A percentile compares a stretch with the other conserved stretches of the same genome.
Evolutionary conservation across 2,329 filamentous ascomycete species (phyloP).

Genomic region (Colletotrichum sp.): DNA sequence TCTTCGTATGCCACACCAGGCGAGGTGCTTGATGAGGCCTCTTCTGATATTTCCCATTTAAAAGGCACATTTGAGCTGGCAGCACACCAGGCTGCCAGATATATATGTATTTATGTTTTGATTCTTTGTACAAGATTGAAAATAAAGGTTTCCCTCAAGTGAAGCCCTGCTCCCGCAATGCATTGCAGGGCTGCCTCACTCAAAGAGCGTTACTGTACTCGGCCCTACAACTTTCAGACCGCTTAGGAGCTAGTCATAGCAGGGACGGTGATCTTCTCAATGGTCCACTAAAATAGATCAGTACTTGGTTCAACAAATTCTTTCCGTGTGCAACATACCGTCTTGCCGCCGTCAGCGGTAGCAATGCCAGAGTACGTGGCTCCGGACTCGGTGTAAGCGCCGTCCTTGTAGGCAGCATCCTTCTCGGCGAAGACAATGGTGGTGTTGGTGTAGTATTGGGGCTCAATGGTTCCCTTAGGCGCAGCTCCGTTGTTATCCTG

Average conservation of each 20-base stretch:
- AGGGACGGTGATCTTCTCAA: neutral
- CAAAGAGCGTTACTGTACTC: neutral
- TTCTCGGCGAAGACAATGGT: neutral
- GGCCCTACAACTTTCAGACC: neutral
- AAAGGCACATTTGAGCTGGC: fast-evolving
- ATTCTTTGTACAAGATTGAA: neutral
- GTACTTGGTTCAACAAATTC: neutral
- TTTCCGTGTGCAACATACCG: neutral
- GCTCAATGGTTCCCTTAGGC: neutral
- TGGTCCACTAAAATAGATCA: neutral
- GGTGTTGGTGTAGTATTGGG: neutral
- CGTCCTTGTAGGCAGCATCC: neutral
- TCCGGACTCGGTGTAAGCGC: neutral
- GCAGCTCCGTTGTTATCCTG: neutral
- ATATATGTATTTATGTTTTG: neutral
- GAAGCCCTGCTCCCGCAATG: neutral
- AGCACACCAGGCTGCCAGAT: neutral
- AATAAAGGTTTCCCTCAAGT: neutral
- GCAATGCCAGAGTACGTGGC: neutral
- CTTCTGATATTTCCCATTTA: neutral
- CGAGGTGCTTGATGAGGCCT: neutral
- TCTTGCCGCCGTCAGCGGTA: neutral
- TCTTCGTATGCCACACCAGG: neutral
- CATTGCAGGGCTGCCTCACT: neutral
- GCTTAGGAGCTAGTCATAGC: neutral